Conservation (phyloP, 371 early-diverging fungal genomes). For the Mortierella sp. region DNA sequence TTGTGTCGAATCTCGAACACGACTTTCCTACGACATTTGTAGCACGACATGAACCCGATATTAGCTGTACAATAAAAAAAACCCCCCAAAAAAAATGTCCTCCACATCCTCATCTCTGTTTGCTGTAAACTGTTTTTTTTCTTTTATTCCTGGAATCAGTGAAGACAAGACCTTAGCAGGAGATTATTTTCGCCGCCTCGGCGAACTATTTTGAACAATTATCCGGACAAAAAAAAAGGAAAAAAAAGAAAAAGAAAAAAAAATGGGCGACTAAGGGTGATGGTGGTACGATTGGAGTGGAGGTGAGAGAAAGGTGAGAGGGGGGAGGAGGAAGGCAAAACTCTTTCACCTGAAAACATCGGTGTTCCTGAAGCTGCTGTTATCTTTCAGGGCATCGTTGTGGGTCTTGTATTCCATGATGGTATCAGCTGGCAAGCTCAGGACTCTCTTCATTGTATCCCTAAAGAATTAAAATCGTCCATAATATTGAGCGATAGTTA, state of each 20-base stretch:
- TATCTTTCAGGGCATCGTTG: slow-evolving; percentile 86
- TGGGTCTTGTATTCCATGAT: slow-evolving; percentile 98
- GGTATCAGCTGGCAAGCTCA: slow-evolving; percentile 89
- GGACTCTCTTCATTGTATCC: slow-evolving; percentile 89
- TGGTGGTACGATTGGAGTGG: neutral
- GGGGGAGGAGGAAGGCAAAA: too few relatives aligned
- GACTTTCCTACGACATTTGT: too few relatives aligned
- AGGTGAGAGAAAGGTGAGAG: neutral
- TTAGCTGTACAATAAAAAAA: too few relatives aligned
- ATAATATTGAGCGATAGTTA: neutral
- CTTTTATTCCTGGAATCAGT: neutral
- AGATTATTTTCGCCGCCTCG: neutral
- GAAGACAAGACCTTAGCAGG: neutral
- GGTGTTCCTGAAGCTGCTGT: slow-evolving; percentile 93
- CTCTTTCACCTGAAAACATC: slow-evolving; percentile 78
- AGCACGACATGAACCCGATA: too few relatives aligned
- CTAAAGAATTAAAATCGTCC: slow-evolving; percentile 44
- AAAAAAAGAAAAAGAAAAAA: neutral
- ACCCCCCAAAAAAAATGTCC: neutral
- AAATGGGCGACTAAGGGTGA: slow-evolving; percentile 41
- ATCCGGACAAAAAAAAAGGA: slow-evolving; percentile 4
- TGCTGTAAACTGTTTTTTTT: neutral
- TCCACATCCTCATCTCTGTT: neutral
- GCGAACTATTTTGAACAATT: neutral
- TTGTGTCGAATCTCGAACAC: neutral